Percentiles rank a stretch among this genome's conserved stretches.
These are phyloP conservation scores for Saturnispora galanensis DNA, from an alignment of 805 yeast genomes.

Conservation along the genomic window DNA sequence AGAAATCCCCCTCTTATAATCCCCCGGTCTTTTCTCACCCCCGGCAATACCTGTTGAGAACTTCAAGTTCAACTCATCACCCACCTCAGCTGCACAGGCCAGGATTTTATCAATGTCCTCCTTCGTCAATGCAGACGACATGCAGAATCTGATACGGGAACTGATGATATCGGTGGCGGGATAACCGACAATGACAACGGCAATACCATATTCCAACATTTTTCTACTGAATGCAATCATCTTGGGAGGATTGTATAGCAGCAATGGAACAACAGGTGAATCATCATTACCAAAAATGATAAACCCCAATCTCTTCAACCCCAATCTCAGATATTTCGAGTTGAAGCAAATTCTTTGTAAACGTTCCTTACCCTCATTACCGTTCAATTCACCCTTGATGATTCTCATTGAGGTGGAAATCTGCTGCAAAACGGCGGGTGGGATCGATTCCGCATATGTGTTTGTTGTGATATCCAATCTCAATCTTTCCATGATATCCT, in stretches of 20 bases:
- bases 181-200: conserved; percentile 93
- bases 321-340: conserved; percentile 85
- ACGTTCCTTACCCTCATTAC: conserved; percentile 90
- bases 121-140: conserved; percentile 84
- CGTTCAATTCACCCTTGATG: conserved; percentile 71
- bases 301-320: conserved; percentile 85
- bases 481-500: conserved; percentile 60
- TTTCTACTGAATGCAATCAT: conserved; percentile 88
- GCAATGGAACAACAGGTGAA: conserved; percentile 88
- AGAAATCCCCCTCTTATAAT: conserved; percentile 38
- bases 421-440: conserved; percentile 90
- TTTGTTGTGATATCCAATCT: conserved; percentile 65
- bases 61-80: conserved; percentile 66
- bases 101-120: conserved; percentile 82
- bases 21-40: conserved; percentile 44
- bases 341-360: conserved; percentile 91
- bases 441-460: conserved; percentile 71
- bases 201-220: conserved; percentile 71
- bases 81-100: conserved; percentile 63
- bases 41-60: conserved; percentile 72
- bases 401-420: conserved; percentile 71
- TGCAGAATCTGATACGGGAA: conserved; percentile 87
- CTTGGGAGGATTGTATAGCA: conserved; percentile 83
- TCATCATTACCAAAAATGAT: conserved; percentile 93
- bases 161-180: conserved; percentile 93